Percentiles rank a stretch among this genome's conserved stretches.
Evolutionary conservation across 768 basidiomycete genomes (phyloP).

Genomic region (Suillus fuscotomentosus): DNA sequence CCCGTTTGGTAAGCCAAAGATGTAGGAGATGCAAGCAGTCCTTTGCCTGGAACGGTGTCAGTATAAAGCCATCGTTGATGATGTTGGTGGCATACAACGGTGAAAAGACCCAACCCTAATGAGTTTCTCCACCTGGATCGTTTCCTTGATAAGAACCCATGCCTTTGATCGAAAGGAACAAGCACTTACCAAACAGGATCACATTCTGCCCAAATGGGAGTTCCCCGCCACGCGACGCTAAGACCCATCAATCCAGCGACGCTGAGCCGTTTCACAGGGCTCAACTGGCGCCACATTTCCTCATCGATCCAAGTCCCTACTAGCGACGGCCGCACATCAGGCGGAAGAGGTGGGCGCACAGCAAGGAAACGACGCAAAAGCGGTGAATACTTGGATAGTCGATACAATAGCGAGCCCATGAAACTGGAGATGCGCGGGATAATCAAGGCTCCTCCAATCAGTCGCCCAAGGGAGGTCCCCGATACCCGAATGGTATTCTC

Average conservation of each 20-base stretch:
- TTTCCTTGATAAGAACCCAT: neutral
- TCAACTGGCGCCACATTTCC: conserved; percentile 12
- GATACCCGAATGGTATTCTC: conserved; percentile 59
- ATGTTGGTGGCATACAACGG: conserved; percentile 44
- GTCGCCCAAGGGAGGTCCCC: conserved; percentile 59
- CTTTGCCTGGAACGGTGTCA: conserved; percentile 44
- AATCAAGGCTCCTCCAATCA: conserved; percentile 67
- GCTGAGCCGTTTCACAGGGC: conserved; percentile 23
- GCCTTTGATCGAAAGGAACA: neutral
- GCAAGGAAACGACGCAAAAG: conserved; percentile 26
- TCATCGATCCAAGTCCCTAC: conserved; percentile 20
- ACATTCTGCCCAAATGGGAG: conserved; percentile 58
- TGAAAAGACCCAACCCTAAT: conserved; percentile 65
- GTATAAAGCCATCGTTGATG: neutral
- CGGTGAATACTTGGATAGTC: conserved; percentile 41
- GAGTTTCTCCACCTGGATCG: conserved; percentile 61
- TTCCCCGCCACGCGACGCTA: conserved; percentile 52
- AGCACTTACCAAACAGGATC: conserved; percentile 68
- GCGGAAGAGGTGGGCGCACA: conserved; percentile 18
- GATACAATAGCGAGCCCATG: conserved; percentile 62
- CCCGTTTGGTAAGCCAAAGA: conserved; percentile 67
- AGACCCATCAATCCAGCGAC: conserved; percentile 37
- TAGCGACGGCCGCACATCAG: conserved; percentile 10
- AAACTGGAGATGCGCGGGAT: conserved; percentile 63
- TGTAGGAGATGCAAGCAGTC: conserved; percentile 68